Conservation (phyloP, 345 rosid species). For the Bruguiera sexangula region DNA sequence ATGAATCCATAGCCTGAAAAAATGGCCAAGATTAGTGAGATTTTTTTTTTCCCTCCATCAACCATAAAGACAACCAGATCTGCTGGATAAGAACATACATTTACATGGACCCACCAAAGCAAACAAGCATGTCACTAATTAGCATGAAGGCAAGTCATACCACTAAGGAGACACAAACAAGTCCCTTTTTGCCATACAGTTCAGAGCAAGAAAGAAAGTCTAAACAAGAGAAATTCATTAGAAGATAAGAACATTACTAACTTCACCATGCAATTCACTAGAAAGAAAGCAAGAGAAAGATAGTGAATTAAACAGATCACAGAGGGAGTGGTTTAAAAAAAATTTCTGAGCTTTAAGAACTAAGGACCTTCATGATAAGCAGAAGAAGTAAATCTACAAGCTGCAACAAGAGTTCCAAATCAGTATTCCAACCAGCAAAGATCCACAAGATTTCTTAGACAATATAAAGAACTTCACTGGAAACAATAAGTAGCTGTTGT, state of each 20-base stretch:
- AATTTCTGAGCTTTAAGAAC: not conserved
- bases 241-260: no score
- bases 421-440: constrained; percentile 1
- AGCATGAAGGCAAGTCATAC: no score
- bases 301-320: not conserved
- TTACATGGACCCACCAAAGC: not conserved
- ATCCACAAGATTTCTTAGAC: not conserved
- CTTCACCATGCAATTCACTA: not conserved
- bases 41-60: not conserved
- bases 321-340: not conserved
- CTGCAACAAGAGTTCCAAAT: constrained; percentile 1
- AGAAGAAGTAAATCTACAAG: not conserved
- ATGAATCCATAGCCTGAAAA: constrained; percentile 91
- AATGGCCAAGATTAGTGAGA: constrained; percentile 27
- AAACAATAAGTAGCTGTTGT: no score
- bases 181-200: not conserved
- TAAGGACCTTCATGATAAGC: not conserved
- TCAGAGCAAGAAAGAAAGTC: not conserved
- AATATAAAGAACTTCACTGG: not conserved
- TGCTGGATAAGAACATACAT: no score
- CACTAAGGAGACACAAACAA: no score
- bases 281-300: no score
- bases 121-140: not conserved
- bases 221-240: not conserved
- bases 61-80: no score